Percentiles rank a stretch among this genome's conserved stretches.
Conservation (phyloP, 805 yeast species). For the Lipomyces chichibuensis region DNA sequence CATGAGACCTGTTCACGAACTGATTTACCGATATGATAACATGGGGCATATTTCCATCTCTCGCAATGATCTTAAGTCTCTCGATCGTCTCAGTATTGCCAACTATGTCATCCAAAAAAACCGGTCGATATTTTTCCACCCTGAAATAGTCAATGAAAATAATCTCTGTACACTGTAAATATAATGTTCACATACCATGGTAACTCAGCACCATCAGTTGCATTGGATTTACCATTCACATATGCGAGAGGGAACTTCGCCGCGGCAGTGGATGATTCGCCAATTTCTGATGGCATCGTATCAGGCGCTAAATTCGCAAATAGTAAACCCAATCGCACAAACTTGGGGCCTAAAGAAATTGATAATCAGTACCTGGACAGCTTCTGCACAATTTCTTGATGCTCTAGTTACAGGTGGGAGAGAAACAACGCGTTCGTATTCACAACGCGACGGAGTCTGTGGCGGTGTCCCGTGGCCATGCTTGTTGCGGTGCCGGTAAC, state of each 20-base stretch:
- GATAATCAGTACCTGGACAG: background rate
- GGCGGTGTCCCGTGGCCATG: no score
- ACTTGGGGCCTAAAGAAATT: no score
- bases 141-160: slow-evolving; percentile 38
- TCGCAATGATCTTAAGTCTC: slow-evolving; percentile 78
- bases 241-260: background rate
- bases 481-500: no score
- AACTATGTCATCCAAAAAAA: slow-evolving; percentile 75
- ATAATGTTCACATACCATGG: slow-evolving; percentile 20
- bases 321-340: background rate
- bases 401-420: no score
- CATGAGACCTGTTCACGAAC: background rate
- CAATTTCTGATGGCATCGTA: background rate
- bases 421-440: no score
- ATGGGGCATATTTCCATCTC: slow-evolving; percentile 96
- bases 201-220: slow-evolving; percentile 9
- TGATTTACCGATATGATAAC: slow-evolving; percentile 71
- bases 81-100: slow-evolving; percentile 92
- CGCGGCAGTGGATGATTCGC: slow-evolving; percentile 3
- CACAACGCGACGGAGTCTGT: no score
- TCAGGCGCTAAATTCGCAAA: background rate
- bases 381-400: no score
- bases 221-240: background rate
- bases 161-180: background rate
- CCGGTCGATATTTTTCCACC: slow-evolving; percentile 98